These are phyloP conservation scores for Proliferodiscus dingleyae DNA, from an alignment of 2,329 filamentous ascomycete species.

Conservation along the genomic window DNA sequence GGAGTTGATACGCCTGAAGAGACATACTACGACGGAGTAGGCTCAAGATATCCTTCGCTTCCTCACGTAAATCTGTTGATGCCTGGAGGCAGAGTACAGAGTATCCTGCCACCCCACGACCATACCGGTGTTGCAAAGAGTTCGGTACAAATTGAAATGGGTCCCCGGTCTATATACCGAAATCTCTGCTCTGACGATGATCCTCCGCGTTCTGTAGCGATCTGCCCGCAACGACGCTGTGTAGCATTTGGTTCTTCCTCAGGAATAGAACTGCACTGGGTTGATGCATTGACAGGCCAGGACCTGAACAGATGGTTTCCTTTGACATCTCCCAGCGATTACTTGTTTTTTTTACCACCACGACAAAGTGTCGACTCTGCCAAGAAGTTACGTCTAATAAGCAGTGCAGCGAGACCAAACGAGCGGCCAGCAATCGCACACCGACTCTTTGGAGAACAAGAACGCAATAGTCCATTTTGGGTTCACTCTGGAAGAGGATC, in stretches of 20 bases:
- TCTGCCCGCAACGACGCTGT: conserved; percentile 60
- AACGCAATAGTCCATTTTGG: conserved; percentile 25
- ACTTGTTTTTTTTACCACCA: conserved; percentile 55
- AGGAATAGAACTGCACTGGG: conserved; percentile 60
- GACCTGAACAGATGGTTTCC: conserved; percentile 52
- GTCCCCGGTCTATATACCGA: conserved; percentile 34
- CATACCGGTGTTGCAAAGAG: background rate
- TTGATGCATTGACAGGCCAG: conserved; percentile 42
- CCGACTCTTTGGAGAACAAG: conserved; percentile 24
- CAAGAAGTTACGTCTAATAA: conserved; percentile 57
- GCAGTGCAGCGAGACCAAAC: conserved; percentile 48
- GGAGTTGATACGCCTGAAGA: conserved; percentile 10
- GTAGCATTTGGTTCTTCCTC: conserved; percentile 61
- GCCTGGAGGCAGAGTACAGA: conserved; percentile 3
- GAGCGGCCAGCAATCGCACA: conserved; percentile 24
- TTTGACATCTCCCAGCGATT: conserved; percentile 48
- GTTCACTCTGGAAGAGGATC: conserved; percentile 16
- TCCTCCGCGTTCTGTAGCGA: conserved; percentile 58
- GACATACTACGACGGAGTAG: conserved; percentile 6
- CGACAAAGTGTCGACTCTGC: conserved; percentile 46
- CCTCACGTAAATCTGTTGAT: conserved; percentile 6
- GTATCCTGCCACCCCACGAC: conserved; percentile 7
- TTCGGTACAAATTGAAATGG: conserved; percentile 30
- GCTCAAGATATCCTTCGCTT: conserved; percentile 10
- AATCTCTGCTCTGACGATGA: conserved; percentile 57